Percentiles rank a stretch among this genome's conserved stretches.
phyloP scores from a whole-genome alignment of 2,329 filamentous ascomycete genomes.

The Biscogniauxia mediterranea region DNA sequence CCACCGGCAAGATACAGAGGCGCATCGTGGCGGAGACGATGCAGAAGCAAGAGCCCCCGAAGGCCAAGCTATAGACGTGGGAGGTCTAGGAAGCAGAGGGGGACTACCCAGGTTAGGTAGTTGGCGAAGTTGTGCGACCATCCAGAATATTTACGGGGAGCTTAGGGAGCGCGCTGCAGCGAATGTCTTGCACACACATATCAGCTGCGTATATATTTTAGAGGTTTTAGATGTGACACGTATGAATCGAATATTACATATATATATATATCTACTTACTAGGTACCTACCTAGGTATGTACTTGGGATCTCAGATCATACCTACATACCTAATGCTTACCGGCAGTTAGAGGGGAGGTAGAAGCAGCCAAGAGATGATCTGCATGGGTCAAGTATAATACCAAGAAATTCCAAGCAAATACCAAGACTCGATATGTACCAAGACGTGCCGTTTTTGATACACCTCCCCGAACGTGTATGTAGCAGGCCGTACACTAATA shows the following conservation, averaged over 20 bases:
- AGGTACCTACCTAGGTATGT: too few relatives aligned
- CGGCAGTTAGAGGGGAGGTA: not conserved
- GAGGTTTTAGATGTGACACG: not conserved
- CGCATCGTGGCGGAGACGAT: slow-evolving; percentile 84
- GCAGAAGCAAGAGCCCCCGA: slow-evolving; percentile 63
- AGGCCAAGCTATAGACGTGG: slow-evolving; percentile 50
- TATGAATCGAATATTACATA: not conserved
- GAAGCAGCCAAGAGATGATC: slow-evolving; percentile 2
- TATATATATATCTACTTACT: too few relatives aligned
- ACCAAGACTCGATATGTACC: slow-evolving; percentile 6
- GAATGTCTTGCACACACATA: not conserved
- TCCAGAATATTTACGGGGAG: not conserved
- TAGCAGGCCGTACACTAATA: too few relatives aligned
- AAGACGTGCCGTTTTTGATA: not conserved
- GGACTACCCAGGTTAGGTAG: not conserved
- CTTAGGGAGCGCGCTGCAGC: not conserved
- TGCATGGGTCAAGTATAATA: slow-evolving; percentile 7
- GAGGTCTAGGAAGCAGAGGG: slow-evolving; percentile 5
- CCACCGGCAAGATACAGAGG: slow-evolving; percentile 86
- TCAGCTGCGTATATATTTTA: not conserved
- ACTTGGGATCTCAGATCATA: too few relatives aligned
- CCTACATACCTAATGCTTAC: not conserved
- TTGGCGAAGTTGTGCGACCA: not conserved
- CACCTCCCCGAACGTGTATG: too few relatives aligned
- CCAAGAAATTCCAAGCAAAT: slow-evolving; percentile 6